Conservation (phyloP, 2,329 filamentous ascomycete species). For the Fusarium temperatum region DNA sequence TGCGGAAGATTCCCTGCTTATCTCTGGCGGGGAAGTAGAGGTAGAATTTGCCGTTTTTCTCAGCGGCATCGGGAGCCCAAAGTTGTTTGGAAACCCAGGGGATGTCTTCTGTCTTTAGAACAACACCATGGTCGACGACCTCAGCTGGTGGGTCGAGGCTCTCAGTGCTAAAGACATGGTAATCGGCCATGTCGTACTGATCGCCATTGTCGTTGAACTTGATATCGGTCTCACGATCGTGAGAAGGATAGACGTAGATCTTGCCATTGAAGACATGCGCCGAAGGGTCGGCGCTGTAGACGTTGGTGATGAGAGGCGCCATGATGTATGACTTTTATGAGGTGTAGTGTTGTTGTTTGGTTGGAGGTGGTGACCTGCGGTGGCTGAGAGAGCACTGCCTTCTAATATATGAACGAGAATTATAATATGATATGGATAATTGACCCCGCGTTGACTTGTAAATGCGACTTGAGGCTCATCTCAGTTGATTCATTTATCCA, state of each 20-base stretch:
- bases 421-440: conserved; percentile 4
- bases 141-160: conserved; percentile 62
- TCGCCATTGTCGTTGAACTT: conserved; percentile 84
- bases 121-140: conserved; percentile 78
- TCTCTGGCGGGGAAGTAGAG: conserved; percentile 82
- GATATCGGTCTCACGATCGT: conserved; percentile 80
- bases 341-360: background rate
- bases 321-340: conserved; percentile 34
- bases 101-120: conserved; percentile 70
- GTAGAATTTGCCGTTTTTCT: conserved; percentile 74
- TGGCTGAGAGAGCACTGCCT: background rate
- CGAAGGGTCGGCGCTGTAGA: conserved; percentile 83
- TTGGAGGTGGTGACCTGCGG: background rate
- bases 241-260: conserved; percentile 83
- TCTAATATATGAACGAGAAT: conserved; percentile 12
- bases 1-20: conserved; percentile 74
- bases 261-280: conserved; percentile 81
- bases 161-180: conserved; percentile 75
- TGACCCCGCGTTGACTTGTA: conserved; percentile 31
- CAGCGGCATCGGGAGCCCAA: conserved; percentile 81
- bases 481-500: conserved; percentile 37
- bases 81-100: conserved; percentile 83
- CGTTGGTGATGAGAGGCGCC: conserved; percentile 73
- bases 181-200: conserved; percentile 86
- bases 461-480: conserved; percentile 22